Conservation (phyloP, 2,329 filamentous ascomycete genomes). For the Aphanoascus verrucosus region DNA sequence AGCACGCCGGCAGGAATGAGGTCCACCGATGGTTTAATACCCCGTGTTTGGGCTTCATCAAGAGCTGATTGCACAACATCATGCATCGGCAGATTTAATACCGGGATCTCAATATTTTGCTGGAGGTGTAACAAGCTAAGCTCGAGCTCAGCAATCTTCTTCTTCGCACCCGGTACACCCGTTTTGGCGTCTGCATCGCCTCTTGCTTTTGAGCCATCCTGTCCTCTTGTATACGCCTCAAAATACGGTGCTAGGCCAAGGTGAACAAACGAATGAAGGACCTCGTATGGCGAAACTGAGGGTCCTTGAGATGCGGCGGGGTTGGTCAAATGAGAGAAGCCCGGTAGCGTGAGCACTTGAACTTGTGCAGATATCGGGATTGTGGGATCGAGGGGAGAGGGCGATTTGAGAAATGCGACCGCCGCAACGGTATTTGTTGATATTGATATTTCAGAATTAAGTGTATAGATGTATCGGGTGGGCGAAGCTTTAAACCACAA, state of each 20-base stretch:
- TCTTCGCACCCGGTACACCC: conserved; percentile 93
- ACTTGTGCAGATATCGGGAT: conserved; percentile 78
- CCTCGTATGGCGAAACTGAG: conserved; percentile 74
- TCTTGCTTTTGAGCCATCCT: conserved; percentile 60
- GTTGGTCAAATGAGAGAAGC: conserved; percentile 59
- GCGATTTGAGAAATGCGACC: conserved; percentile 82
- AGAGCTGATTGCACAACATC: conserved; percentile 77
- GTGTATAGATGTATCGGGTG: conserved; percentile 57
- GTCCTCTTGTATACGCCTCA: conserved; percentile 83
- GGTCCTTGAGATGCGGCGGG: conserved; percentile 59
- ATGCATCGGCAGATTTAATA: conserved; percentile 76
- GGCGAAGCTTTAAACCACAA: conserved; percentile 20
- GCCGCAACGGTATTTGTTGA: conserved; percentile 69
- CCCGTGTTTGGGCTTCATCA: conserved; percentile 60
- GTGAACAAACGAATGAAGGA: conserved; percentile 83
- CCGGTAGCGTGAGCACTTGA: conserved; percentile 84
- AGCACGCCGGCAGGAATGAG: conserved; percentile 65
- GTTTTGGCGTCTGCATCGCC: conserved; percentile 84
- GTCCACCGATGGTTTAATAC: conserved; percentile 62
- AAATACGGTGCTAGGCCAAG: conserved; percentile 91
- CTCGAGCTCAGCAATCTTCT: conserved; percentile 89
- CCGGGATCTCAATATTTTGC: conserved; percentile 96
- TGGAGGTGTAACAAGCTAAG: conserved; percentile 82
- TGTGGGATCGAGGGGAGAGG: conserved; percentile 72
- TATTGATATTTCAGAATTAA: conserved; percentile 67